Percentiles rank a stretch among this genome's conserved stretches.
These are phyloP conservation scores for Solanum etuberosum DNA, from an alignment of 257 asterid species.

Conservation along the genomic window DNA sequence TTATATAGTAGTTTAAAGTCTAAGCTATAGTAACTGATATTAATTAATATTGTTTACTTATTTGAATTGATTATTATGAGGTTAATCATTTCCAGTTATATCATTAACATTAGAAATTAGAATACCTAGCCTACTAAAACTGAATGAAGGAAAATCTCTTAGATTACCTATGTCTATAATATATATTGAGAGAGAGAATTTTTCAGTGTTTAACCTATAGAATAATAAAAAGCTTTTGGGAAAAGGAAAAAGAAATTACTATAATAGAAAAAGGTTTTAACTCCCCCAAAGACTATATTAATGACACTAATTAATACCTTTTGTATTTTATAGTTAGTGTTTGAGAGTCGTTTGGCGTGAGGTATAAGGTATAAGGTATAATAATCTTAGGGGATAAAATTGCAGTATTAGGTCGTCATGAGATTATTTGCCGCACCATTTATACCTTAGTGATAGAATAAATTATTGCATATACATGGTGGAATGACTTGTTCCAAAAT, in stretches of 20 bases:
- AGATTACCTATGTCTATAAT: not conserved
- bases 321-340: not conserved
- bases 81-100: not conserved
- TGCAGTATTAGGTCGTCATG: too few relatives aligned
- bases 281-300: not conserved
- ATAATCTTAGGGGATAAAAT: too few relatives aligned
- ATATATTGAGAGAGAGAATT: not conserved
- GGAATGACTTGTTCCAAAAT: too few relatives aligned
- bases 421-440: not conserved
- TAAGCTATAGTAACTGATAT: not conserved
- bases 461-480: too few relatives aligned
- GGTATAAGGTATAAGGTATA: not conserved
- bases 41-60: not conserved
- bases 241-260: not conserved
- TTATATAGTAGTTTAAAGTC: not conserved
- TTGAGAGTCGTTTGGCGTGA: too few relatives aligned
- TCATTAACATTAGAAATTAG: not conserved
- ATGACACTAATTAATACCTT: not conserved
- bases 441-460: too few relatives aligned
- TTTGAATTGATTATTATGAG: not conserved
- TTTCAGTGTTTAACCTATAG: not conserved
- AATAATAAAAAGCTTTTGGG: not conserved
- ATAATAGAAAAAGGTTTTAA: not conserved
- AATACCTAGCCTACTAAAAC: not conserved
- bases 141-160: not conserved